phyloP scores from a whole-genome alignment of 2,329 filamentous ascomycete genomes.

The Trichoderma citrinoviride region DNA sequence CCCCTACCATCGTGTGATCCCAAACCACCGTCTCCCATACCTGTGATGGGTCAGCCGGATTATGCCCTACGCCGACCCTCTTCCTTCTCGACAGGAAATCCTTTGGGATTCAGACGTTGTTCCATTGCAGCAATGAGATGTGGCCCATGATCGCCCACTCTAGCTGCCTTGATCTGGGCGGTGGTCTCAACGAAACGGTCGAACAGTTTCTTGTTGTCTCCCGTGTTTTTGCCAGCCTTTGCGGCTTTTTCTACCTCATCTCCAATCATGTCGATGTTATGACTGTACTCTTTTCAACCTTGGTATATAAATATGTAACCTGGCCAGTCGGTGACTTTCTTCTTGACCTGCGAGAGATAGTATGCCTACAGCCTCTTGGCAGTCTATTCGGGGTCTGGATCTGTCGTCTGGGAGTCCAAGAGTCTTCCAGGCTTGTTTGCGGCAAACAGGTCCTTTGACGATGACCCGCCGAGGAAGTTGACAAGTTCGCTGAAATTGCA shows the following conservation, averaged over 20 bases:
- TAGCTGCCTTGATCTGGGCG: conserved; percentile 2
- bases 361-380: background rate
- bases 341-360: background rate
- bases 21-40: too few species aligned
- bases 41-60: too few species aligned
- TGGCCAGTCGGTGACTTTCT: too few species aligned
- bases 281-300: background rate
- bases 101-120: too few species aligned
- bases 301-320: background rate
- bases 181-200: background rate
- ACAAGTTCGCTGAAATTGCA: background rate
- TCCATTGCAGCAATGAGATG: too few species aligned
- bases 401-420: background rate
- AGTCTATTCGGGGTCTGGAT: background rate
- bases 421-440: background rate
- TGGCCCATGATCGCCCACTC: background rate
- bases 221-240: background rate
- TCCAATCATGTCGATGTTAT: background rate
- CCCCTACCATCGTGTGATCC: too few species aligned
- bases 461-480: background rate
- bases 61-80: too few species aligned
- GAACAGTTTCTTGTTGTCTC: background rate
- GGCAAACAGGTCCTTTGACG: background rate
- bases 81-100: too few species aligned
- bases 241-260: background rate